These are phyloP conservation scores for Pluteus cervinus DNA, from an alignment of 768 basidiomycete species.

Conservation along the genomic window DNA sequence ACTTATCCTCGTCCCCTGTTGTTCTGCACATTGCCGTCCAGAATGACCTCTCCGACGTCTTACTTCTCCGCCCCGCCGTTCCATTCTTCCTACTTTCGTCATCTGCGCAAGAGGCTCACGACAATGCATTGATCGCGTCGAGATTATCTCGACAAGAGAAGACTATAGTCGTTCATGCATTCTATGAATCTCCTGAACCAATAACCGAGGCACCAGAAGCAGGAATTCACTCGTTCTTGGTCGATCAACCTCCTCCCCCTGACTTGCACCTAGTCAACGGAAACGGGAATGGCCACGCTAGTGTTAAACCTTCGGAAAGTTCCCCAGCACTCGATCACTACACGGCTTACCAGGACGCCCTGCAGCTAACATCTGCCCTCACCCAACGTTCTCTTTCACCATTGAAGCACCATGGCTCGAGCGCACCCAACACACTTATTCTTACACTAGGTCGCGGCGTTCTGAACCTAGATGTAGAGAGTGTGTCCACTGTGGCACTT, in stretches of 20 bases:
- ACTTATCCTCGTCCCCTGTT: constrained; percentile 2
- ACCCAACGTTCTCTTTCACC: constrained; percentile 58
- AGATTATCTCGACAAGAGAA: constrained; percentile 65
- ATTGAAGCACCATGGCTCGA: constrained; percentile 41
- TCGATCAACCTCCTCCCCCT: too few species aligned
- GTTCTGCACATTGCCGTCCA: constrained; percentile 7
- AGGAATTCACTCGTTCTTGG: too few species aligned
- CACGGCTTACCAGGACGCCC: constrained; percentile 63
- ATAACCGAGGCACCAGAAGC: constrained; percentile 56
- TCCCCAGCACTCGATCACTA: too few species aligned
- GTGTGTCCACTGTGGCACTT: constrained; percentile 58
- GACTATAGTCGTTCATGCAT: constrained; percentile 83
- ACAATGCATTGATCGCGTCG: constrained; percentile 84
- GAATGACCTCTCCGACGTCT: constrained; percentile 73
- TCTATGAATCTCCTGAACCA: constrained; percentile 51
- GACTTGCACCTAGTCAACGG: too few species aligned
- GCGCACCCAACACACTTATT: constrained; percentile 59
- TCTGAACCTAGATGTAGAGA: constrained; percentile 40
- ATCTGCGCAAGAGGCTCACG: constrained; percentile 76
- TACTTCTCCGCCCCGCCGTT: constrained; percentile 72
- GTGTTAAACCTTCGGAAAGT: too few species aligned
- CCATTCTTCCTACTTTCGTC: constrained; percentile 81
- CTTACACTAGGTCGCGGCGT: constrained; percentile 59
- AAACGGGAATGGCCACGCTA: constrained; percentile 14
- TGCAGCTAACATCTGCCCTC: constrained; percentile 56